Conservation (phyloP, 2,329 filamentous ascomycete genomes). For the Drechslerella dactyloides region DNA sequence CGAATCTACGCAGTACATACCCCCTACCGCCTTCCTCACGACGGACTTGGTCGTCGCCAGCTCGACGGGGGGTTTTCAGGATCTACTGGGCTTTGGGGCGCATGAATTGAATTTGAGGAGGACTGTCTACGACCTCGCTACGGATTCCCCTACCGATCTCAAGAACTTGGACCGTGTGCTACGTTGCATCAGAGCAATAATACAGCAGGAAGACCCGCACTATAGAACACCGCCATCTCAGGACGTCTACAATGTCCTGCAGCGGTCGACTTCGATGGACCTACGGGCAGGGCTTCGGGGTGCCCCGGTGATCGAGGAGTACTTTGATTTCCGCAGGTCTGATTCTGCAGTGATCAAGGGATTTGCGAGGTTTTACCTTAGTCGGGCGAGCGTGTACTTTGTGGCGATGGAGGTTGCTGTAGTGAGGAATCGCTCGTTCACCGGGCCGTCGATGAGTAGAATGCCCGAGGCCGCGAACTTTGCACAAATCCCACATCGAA, state of each 20-base stretch:
- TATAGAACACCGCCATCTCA: constrained; percentile 44
- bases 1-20: constrained; percentile 29
- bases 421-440: constrained; percentile 43
- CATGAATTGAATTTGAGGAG: constrained; percentile 46
- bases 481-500: constrained; percentile 41
- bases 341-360: constrained; percentile 48
- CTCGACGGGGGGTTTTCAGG: constrained; percentile 57
- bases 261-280: constrained; percentile 45
- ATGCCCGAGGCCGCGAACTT: constrained; percentile 33
- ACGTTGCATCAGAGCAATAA: constrained; percentile 50
- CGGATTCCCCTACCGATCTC: constrained; percentile 47
- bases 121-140: constrained; percentile 49
- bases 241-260: constrained; percentile 49
- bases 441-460: constrained; percentile 41
- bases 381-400: constrained; percentile 48
- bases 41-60: constrained; percentile 58
- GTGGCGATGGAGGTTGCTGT: constrained; percentile 47
- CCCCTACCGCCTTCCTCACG: constrained; percentile 54
- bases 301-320: constrained; percentile 46
- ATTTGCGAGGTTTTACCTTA: constrained; percentile 47
- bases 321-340: constrained; percentile 47
- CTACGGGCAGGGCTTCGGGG: constrained; percentile 43
- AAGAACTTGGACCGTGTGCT: constrained; percentile 49
- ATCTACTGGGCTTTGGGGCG: constrained; percentile 44
- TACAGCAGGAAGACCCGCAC: constrained; percentile 48